Percentiles rank a stretch among this genome's conserved stretches.
These are phyloP conservation scores for Acanthamoeba divionensis DNA, from an alignment of 208 protist species.

Conservation along the genomic window DNA sequence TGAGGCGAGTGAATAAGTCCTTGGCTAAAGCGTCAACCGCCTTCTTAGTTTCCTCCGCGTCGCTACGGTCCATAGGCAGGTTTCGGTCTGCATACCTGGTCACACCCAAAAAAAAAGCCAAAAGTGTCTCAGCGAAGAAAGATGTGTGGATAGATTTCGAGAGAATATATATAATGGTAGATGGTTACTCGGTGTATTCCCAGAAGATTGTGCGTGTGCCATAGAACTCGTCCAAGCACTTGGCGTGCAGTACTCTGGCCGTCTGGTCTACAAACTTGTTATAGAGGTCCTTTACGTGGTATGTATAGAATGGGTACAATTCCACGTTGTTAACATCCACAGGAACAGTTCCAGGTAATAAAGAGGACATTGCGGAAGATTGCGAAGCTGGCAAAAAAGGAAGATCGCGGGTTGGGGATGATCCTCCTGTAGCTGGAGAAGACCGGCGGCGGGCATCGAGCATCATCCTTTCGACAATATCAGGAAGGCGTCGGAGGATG, in stretches of 20 bases:
- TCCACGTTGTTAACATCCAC: constrained; percentile 66
- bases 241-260: constrained; percentile 45
- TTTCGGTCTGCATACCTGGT: constrained; percentile 29
- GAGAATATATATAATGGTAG: neutral
- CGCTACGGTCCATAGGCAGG: constrained; percentile 53
- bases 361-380: neutral
- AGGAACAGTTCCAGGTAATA: neutral
- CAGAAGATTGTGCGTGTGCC: constrained; percentile 68
- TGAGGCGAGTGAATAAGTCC: constrained; percentile 64
- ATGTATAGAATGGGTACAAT: constrained; percentile 72
- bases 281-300: constrained; percentile 70
- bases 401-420: neutral
- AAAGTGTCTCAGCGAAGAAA: neutral
- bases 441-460: constrained; percentile 56
- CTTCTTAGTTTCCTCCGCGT: constrained; percentile 60
- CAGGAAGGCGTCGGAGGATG: constrained; percentile 67
- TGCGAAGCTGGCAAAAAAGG: neutral
- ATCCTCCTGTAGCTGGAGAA: neutral
- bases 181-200: constrained; percentile 67
- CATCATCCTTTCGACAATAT: constrained; percentile 67
- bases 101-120: neutral
- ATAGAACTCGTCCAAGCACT: constrained; percentile 78
- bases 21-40: constrained; percentile 65
- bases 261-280: constrained; percentile 71
- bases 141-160: neutral